A percentile compares a stretch with the other conserved stretches of the same genome.
phyloP scores from a whole-genome alignment of 768 basidiomycete genomes.

The Brasilioporus rufonigricans region DNA sequence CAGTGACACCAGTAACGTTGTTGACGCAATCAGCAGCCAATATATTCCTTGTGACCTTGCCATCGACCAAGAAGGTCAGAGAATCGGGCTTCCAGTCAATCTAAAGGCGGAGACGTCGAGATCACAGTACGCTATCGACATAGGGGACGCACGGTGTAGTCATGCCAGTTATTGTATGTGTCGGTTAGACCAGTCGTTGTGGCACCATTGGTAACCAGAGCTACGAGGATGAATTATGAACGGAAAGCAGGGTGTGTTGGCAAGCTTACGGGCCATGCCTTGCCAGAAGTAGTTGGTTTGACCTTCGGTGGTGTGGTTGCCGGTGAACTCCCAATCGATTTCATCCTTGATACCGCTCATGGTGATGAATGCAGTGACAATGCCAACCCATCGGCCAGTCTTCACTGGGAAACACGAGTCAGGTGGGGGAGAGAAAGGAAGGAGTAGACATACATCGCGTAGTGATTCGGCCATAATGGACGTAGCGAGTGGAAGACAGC shows the following conservation, averaged over 20 bases:
- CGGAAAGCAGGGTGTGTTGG: neutral
- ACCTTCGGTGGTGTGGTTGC: slow-evolving; percentile 54
- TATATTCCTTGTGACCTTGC: slow-evolving; percentile 66
- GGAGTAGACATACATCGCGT: slow-evolving; percentile 43
- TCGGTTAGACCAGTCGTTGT: slow-evolving; percentile 51
- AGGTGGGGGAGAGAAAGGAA: neutral
- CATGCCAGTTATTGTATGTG: slow-evolving; percentile 70
- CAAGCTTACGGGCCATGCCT: slow-evolving; percentile 57
- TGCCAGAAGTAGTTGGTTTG: slow-evolving; percentile 87
- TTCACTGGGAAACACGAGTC: slow-evolving; percentile 48
- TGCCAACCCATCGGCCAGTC: slow-evolving; percentile 75
- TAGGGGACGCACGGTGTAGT: slow-evolving; percentile 58
- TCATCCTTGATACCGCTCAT: slow-evolving; percentile 86
- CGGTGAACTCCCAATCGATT: slow-evolving; percentile 87
- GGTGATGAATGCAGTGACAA: slow-evolving; percentile 82
- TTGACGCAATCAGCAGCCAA: slow-evolving; percentile 57
- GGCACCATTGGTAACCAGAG: slow-evolving; percentile 47
- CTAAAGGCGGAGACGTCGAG: slow-evolving; percentile 33
- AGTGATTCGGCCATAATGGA: slow-evolving; percentile 79
- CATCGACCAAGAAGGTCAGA: slow-evolving; percentile 69
- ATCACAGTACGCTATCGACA: neutral
- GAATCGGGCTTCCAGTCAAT: slow-evolving; percentile 77
- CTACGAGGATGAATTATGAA: slow-evolving; percentile 24
- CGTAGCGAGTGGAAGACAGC: slow-evolving; percentile 74
- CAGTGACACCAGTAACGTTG: slow-evolving; percentile 47